Conservation (phyloP, 164 flowering plant genomes). For the Stephania cephalantha region DNA sequence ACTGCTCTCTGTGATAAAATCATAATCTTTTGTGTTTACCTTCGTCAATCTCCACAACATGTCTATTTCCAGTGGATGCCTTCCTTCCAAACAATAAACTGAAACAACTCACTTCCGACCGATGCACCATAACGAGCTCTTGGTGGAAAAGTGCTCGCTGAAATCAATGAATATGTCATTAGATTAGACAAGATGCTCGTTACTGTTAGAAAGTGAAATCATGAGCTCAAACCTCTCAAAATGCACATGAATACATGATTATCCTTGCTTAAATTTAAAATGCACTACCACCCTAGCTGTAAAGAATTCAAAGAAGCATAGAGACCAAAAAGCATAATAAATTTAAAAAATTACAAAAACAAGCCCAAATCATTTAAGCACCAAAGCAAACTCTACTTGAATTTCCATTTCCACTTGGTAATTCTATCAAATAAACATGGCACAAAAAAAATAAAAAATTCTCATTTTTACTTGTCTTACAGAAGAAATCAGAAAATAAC, state of each 20-base stretch:
- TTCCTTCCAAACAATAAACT: constrained; percentile 32
- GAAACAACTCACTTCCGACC: constrained; percentile 53
- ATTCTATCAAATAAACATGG: background rate
- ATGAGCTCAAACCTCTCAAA: background rate
- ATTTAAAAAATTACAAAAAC: too few species aligned
- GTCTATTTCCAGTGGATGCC: constrained; percentile 11
- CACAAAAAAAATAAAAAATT: background rate
- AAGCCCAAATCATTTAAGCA: background rate
- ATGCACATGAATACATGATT: too few species aligned
- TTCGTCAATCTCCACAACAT: constrained; percentile 34
- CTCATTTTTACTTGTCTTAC: too few species aligned
- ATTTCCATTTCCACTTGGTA: background rate
- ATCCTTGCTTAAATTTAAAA: background rate
- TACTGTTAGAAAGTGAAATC: background rate
- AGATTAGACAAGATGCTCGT: background rate
- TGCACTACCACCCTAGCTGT: too few species aligned
- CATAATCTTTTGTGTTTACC: constrained; percentile 25
- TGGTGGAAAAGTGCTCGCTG: constrained; percentile 4
- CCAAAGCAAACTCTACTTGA: background rate
- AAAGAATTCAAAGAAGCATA: background rate
- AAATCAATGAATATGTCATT: constrained; percentile 11
- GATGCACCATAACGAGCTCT: constrained; percentile 15
- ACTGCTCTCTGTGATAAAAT: background rate
- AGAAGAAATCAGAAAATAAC: too few species aligned
- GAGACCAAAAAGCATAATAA: background rate